Percentiles rank a stretch among this genome's conserved stretches.
phyloP scores from a whole-genome alignment of 2,329 filamentous ascomycete genomes.

The Ophiosphaerella korrae region DNA sequence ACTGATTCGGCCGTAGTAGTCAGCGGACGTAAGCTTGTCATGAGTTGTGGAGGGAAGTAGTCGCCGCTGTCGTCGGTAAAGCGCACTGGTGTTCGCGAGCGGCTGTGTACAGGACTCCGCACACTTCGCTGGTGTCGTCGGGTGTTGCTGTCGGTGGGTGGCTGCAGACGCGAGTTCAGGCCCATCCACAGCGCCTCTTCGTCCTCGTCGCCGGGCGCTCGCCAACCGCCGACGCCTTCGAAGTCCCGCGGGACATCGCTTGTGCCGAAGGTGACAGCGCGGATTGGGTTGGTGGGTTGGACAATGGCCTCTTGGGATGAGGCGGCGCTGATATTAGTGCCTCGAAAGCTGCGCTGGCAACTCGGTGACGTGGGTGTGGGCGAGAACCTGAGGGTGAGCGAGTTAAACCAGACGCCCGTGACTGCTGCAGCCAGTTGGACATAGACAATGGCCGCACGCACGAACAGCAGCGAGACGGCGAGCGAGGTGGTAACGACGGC shows the following conservation, averaged over 20 bases:
- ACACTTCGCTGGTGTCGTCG: constrained; percentile 39
- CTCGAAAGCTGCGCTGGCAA: constrained; percentile 29
- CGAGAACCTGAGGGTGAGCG: constrained; percentile 13
- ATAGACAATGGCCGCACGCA: constrained; percentile 50
- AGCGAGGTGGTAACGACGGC: constrained; percentile 47
- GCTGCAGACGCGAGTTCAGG: constrained; percentile 50
- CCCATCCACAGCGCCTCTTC: constrained; percentile 53
- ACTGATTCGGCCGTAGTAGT: constrained; percentile 29
- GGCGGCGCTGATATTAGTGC: constrained; percentile 27
- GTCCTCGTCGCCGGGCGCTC: constrained; percentile 44
- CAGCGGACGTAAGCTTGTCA: constrained; percentile 12
- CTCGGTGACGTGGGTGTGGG: constrained; percentile 30
- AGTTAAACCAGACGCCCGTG: constrained; percentile 44
- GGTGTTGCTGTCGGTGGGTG: constrained; percentile 39
- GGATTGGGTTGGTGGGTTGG: constrained; percentile 19
- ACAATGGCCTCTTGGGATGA: constrained; percentile 27
- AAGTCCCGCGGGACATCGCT: constrained; percentile 47
- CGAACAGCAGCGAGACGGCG: constrained; percentile 45
- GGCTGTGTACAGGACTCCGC: constrained; percentile 47
- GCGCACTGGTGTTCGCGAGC: constrained; percentile 40
- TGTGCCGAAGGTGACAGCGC: constrained; percentile 37
- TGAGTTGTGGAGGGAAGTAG: constrained; percentile 36
- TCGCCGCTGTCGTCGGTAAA: constrained; percentile 21
- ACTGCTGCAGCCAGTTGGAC: constrained; percentile 49
- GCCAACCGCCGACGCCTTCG: constrained; percentile 52